These are phyloP conservation scores for Torulaspora maleeae DNA, from an alignment of 805 yeast genomes.

Conservation along the genomic window DNA sequence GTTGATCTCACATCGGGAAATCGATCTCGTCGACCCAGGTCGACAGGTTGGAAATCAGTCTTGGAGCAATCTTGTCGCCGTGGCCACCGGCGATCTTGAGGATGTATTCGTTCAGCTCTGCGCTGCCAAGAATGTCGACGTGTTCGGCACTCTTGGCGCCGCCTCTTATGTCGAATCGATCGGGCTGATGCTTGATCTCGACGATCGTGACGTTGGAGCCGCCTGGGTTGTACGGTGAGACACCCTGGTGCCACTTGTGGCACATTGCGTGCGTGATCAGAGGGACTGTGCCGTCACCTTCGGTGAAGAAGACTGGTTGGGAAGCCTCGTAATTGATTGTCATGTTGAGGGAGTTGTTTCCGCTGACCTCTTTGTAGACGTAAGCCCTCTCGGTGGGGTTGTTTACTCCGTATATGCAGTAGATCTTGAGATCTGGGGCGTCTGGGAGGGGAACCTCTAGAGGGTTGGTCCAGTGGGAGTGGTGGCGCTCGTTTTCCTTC, in stretches of 20 bases:
- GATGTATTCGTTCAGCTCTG: constrained; percentile 83
- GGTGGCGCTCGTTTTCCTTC: constrained; percentile 58
- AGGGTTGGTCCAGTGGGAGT: constrained; percentile 89
- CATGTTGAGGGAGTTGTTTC: constrained; percentile 52
- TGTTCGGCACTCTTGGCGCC: constrained; percentile 98
- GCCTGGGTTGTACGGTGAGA: constrained; percentile 75
- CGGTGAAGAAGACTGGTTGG: constrained; percentile 71
- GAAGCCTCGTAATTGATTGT: constrained; percentile 63
- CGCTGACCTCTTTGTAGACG: constrained; percentile 67
- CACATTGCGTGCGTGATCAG: constrained; percentile 83
- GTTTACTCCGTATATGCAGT: constrained; percentile 92
- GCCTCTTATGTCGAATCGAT: constrained; percentile 88
- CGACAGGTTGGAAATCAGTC: constrained; percentile 52
- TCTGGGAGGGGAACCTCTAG: constrained; percentile 85
- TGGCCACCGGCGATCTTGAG: constrained; percentile 77
- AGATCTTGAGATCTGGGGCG: constrained; percentile 88
- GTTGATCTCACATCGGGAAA: constrained; percentile 35
- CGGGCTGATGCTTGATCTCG: constrained; percentile 92
- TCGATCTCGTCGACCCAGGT: constrained; percentile 58
- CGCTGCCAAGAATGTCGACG: constrained; percentile 91
- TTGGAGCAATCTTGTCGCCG: constrained; percentile 62
- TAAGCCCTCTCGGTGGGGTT: constrained; percentile 95
- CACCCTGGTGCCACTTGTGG: constrained; percentile 76
- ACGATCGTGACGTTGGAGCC: constrained; percentile 67
- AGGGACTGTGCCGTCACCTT: constrained; percentile 96